phyloP scores from a whole-genome alignment of 768 basidiomycete genomes.

The Podaxis sp. region DNA sequence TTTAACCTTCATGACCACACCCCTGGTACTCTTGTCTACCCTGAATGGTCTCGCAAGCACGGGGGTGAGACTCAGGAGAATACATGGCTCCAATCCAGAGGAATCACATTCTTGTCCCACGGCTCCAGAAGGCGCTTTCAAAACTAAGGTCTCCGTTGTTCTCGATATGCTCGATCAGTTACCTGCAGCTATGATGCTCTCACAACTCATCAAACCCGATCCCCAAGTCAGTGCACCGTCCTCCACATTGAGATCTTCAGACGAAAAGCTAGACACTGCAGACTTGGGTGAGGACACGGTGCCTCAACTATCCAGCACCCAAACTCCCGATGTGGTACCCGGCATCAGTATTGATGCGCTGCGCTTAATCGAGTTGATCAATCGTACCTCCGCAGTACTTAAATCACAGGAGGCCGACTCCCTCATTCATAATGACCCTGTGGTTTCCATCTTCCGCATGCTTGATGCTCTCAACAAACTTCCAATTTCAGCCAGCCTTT shows the following conservation, averaged over 20 bases:
- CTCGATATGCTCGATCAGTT: constrained; percentile 80
- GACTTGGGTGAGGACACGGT: neutral
- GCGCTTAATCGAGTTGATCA: constrained; percentile 85
- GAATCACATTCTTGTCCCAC: constrained; percentile 11
- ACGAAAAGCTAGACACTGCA: constrained; percentile 24
- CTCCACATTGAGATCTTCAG: constrained; percentile 10
- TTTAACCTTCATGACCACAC: constrained; percentile 82
- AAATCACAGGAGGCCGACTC: constrained; percentile 72
- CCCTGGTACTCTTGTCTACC: constrained; percentile 75
- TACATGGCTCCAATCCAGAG: neutral
- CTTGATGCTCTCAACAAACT: constrained; percentile 72
- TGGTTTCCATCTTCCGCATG: constrained; percentile 70
- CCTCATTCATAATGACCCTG: constrained; percentile 65
- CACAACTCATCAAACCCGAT: constrained; percentile 60
- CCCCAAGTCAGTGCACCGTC: neutral
- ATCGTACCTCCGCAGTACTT: constrained; percentile 84
- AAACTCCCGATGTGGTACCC: constrained; percentile 1
- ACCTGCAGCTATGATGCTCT: constrained; percentile 76
- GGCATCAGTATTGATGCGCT: constrained; percentile 63
- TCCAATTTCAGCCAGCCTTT: constrained; percentile 61
- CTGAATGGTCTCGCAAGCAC: constrained; percentile 46
- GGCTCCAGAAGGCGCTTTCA: constrained; percentile 34
- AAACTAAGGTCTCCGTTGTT: constrained; percentile 65
- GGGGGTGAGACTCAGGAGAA: neutral
- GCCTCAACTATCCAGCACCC: constrained; percentile 8